Base-by-base conservation (phyloP, 2,329 filamentous ascomycete species). In the Trichoderma sp. region DNA sequence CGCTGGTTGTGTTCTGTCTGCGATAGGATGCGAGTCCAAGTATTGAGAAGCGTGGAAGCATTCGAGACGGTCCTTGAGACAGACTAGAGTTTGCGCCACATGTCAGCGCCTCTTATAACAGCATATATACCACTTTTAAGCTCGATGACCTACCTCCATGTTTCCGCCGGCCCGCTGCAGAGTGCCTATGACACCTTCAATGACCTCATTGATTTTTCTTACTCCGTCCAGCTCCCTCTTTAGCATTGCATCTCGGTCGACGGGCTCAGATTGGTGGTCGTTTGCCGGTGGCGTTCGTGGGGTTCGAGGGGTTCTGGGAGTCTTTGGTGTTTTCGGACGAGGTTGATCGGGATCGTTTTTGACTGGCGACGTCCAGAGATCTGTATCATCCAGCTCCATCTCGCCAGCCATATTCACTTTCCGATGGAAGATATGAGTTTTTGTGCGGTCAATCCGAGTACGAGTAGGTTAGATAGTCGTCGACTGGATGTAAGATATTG, bases 1-100 rank as follows among this genome's bases (percentile, higher is more conserved):
- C 96, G 90, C 79, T 98, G 94, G 77, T 97, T 98, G 81, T 99
- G 96, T 81, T 99, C 96, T 5, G 96, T 97, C 80, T 99, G 96
- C 7, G 93, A 96, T 14, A 99, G 87, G 73, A 99, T 97, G 64
- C 94, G 90, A 10, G 94, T 97, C 95, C 95, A 99, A 19, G 94
- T 97, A 75, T 96, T 94, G 37, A 99, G 89, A 16, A 99, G 87
- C 1, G 92, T 92, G 16, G 94, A 96, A 4, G 96, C 94, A 68
- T 94, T 95, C 73, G 87, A 87, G 53, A 98, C 94, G 3, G 96
- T 97, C 71, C 87, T 87, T 66, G 91, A 91, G 43, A 98, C 94
- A 29, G 91, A 96, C 92, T 80, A 56, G 33, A 59, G 37, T 6
- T 21, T 49, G 8, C n/a, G 10, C 29, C 31, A n/a, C 7, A 49